Conservation (phyloP, 2,329 filamentous ascomycete genomes). For the Orbilia javanica region DNA sequence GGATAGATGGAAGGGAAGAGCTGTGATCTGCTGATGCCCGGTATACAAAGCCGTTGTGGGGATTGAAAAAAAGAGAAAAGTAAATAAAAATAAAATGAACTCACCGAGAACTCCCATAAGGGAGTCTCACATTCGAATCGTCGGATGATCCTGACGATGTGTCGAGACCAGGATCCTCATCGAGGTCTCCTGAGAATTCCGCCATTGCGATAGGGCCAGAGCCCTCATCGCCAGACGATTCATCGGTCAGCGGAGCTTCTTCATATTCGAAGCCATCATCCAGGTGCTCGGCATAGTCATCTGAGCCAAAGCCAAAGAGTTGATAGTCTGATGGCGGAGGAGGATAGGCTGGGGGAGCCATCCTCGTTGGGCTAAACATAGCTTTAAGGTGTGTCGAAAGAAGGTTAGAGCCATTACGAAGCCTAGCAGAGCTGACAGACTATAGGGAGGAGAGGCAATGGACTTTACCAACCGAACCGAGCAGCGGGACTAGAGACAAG, state of each 20-base stretch:
- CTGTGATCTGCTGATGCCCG: not conserved
- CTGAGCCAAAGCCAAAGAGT: not conserved
- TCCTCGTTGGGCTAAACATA: not conserved
- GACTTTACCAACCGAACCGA: not conserved
- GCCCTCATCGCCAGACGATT: not conserved
- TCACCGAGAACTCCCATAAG: not conserved
- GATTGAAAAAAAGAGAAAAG: not conserved
- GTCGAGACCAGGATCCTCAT: not conserved
- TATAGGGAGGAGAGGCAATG: not conserved
- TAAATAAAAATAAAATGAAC: too few species aligned
- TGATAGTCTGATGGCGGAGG: not conserved
- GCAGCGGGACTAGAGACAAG: not conserved
- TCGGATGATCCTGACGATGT: not conserved
- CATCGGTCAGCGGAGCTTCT: not conserved
- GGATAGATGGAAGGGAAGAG: not conserved
- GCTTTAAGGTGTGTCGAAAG: not conserved
- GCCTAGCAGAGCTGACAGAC: not conserved
- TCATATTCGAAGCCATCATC: not conserved
- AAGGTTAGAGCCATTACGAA: not conserved
- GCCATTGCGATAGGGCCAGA: not conserved
- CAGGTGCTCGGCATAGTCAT: not conserved
- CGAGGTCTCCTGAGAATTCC: not conserved
- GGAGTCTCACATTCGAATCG: not conserved
- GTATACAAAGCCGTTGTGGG: not conserved
- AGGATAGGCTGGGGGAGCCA: conserved; percentile 6